Percentiles rank a stretch among this genome's conserved stretches.
These are phyloP conservation scores for Cyclanthera cordifolia DNA, from an alignment of 306 rosid species.

Conservation along the genomic window DNA sequence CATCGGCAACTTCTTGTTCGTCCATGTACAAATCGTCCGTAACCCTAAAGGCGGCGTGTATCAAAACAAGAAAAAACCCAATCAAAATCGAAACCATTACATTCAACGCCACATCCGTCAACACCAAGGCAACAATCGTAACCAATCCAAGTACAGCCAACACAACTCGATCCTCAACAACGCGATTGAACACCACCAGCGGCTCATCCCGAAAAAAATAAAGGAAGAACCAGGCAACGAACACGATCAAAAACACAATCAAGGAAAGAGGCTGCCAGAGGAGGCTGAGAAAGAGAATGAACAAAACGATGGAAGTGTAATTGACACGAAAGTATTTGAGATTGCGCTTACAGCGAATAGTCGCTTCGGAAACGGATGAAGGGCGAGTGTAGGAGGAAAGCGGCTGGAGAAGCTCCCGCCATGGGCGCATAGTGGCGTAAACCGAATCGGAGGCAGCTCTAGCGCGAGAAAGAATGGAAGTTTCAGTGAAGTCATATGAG, in stretches of 20 bases:
- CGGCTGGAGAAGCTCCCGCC: conserved; percentile 44
- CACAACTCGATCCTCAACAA: conserved; percentile 44
- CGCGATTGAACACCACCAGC: conserved; percentile 21
- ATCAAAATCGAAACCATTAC: conserved; percentile 45
- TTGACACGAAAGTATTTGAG: conserved; percentile 52
- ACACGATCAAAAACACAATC: conserved; percentile 47
- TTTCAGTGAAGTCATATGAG: conserved; percentile 5
- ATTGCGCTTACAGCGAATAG: conserved; percentile 38
- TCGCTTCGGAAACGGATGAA: conserved; percentile 32
- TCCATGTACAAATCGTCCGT: conserved; percentile 51
- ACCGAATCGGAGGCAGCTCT: conserved; percentile 3
- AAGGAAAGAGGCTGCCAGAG: conserved; percentile 66
- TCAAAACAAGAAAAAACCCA: conserved; percentile 21
- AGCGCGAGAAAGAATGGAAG: neutral
- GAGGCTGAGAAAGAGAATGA: conserved; percentile 57
- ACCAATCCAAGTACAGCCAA: conserved; percentile 24
- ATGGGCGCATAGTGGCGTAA: conserved; percentile 49
- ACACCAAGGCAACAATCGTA: conserved; percentile 43
- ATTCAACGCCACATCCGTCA: conserved; percentile 52
- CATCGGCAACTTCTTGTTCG: conserved; percentile 43
- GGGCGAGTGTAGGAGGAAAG: conserved; percentile 49
- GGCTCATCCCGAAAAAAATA: conserved; percentile 49
- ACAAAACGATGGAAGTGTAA: conserved; percentile 38
- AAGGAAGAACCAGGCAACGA: conserved; percentile 57
- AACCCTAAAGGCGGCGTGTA: conserved; percentile 54